Evolutionary conservation across 78 protist species (phyloP), one percentile per base, ranked within the genome.

Genomic region (Pigoraptor vietnamica): DNA sequence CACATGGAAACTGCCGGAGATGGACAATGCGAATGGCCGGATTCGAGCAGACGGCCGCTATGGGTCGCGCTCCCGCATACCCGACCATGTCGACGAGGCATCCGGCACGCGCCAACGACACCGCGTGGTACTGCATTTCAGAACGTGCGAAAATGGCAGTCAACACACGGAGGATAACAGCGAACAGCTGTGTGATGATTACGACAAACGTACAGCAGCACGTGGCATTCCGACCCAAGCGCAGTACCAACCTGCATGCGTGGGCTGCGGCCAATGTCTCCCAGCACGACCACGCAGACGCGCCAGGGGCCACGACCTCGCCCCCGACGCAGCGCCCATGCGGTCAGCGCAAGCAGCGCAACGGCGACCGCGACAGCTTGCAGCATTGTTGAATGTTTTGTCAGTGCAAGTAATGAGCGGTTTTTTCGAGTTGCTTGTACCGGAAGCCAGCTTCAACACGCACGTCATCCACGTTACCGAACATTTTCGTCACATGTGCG

Each of bases 181-280:
- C 67, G n/a, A n/a, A n/a, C n/a, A n/a, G n/a, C n/a, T n/a, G n/a
- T n/a, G n/a, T n/a, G n/a, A n/a, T n/a, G n/a, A n/a, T n/a, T n/a
- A n/a, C n/a, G n/a, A n/a, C n/a, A n/a, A n/a, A n/a, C n/a, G n/a
- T n/a, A n/a, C n/a, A n/a, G n/a, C n/a, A n/a, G n/a, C n/a, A n/a
- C n/a, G n/a, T n/a, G n/a, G n/a, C n/a, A n/a, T n/a, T n/a, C n/a
- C n/a, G n/a, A n/a, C n/a, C n/a, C n/a, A n/a, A n/a, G n/a, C n/a
- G n/a, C n/a, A n/a, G n/a, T 34, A 6, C 88, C 25, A 19, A 83
- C 88, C 88, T 83, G 88, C 88, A 86, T 86, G 40, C 89, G 89
- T 29, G 89, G 89, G 6, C 67, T 38, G 40, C 89, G 89, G 24
- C 89, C 89, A 23, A 86, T 24, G 89, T 86, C 89, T 9, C 89